A percentile compares a stretch with the other conserved stretches of the same genome.
phyloP scores from a whole-genome alignment of 2,329 filamentous ascomycete species.

The Orbilia oligospora region DNA sequence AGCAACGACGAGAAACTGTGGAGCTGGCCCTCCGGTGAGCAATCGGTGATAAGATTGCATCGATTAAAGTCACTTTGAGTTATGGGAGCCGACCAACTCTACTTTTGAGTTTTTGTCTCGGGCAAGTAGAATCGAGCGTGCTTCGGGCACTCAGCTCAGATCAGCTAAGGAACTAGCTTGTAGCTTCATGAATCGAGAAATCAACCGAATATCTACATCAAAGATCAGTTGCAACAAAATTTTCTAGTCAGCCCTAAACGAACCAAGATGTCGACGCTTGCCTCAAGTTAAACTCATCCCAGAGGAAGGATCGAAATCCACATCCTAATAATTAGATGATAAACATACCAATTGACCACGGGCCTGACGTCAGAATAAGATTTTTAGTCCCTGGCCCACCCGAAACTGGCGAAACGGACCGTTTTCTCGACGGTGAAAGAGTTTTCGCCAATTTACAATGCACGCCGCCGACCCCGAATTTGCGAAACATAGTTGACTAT shows the following conservation, averaged over 20 bases:
- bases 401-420: slow-evolving; percentile 47
- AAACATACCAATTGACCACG: not conserved
- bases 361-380: slow-evolving; percentile 58
- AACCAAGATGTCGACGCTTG: not conserved
- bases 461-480: slow-evolving; percentile 50
- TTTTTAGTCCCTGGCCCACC: slow-evolving; percentile 47
- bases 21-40: slow-evolving; percentile 8
- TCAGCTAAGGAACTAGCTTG: not conserved
- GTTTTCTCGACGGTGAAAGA: slow-evolving; percentile 11
- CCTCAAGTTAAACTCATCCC: not conserved
- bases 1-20: slow-evolving; percentile 52
- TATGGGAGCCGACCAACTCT: slow-evolving; percentile 20
- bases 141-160: not conserved
- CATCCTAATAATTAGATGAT: not conserved
- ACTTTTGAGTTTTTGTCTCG: not conserved
- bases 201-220: not conserved
- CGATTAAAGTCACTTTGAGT: slow-evolving; percentile 1
- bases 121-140: slow-evolving; percentile 1
- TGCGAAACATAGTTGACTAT: not conserved
- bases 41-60: slow-evolving; percentile 52
- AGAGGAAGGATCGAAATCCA: slow-evolving; percentile 16
- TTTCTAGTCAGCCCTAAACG: slow-evolving; percentile 24
- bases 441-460: slow-evolving; percentile 42
- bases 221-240: slow-evolving; percentile 15
- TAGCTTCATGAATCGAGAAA: not conserved